Base-by-base conservation (phyloP, 352 stramenopile species). In the Globisporangium nagaii region DNA sequence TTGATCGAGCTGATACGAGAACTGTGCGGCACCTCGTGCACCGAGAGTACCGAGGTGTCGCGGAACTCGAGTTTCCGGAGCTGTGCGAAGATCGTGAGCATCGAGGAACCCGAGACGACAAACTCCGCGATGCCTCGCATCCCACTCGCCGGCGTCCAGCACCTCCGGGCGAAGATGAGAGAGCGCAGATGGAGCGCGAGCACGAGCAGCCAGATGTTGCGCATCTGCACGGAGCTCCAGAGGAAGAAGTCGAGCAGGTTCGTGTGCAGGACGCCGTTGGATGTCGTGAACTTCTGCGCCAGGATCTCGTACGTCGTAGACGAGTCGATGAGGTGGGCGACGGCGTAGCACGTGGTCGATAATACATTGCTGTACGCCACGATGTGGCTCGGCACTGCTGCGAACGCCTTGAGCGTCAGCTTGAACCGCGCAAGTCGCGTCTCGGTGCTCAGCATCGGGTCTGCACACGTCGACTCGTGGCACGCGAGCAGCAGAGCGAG, bases 91-190 rank as follows among this genome's bases (percentile, higher is more conserved):
- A 44, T 59, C 12, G 47, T 45, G 10, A 62, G 25, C 32, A 12
- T 17, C 1, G 60, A 62, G 8, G 65, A 35, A 12, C 59, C 41
- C 9, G n/a, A 63, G 31, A 72, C 17, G 3, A 52, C 48, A 30
- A 66, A 68, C 39, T 69, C 60, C 6, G 56, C 47, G 4, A 63
- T 42, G 0, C 60, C 64, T 1, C 30, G 20, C 20, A 68, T 41
- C 0, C 64, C 60, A 28, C 43, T 47, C 0, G 25, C 36, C 7
- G 64, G 43, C 20, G 46, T 45, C 60, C 65, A 32, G 25, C 30
- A 42, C 11, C 30, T 46, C 1, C 41, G 40, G 0, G 49, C 48
- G 2, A 30, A 22, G 10, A 65, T n/a, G 31, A 28, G 15, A 2
- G 54, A 37, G 17, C 61, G 17, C 0, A 27, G 12, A 19, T 73